Conservation (phyloP, 1,284 basidiomycete species). For the Mycosarcoma mackinlayi region DNA sequence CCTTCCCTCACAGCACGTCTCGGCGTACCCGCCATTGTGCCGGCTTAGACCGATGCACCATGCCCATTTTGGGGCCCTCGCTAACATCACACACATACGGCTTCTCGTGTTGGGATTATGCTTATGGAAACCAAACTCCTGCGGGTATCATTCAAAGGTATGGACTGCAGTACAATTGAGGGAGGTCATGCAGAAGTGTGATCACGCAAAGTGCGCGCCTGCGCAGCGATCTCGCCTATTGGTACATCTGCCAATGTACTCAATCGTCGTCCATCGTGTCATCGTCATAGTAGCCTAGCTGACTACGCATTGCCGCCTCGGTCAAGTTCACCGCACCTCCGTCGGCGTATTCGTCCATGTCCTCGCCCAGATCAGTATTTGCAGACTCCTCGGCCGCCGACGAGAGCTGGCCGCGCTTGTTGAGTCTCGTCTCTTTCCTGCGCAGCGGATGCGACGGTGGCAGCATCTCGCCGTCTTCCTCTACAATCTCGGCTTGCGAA, state of each 20-base stretch:
- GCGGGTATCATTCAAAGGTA: not conserved
- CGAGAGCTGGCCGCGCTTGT: conserved; percentile 23
- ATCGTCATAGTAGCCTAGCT: conserved; percentile 34
- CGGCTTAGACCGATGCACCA: no score
- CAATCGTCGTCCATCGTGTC: conserved; percentile 30
- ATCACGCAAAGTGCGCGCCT: not conserved
- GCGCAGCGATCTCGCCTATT: no score
- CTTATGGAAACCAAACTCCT: not conserved
- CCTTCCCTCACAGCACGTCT: no score
- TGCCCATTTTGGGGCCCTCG: no score
- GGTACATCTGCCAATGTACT: not conserved
- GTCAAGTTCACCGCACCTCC: conserved; percentile 17
- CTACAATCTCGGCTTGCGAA: conserved; percentile 32
- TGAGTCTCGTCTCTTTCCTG: conserved; percentile 29
- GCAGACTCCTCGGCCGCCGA: conserved; percentile 34
- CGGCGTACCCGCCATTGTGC: no score
- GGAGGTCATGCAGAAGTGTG: no score
- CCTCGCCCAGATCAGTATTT: conserved; percentile 40
- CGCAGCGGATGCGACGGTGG: conserved; percentile 44
- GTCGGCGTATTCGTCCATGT: conserved; percentile 39
- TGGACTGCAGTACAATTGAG: no score
- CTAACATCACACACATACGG: no score
- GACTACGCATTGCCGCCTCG: conserved; percentile 29
- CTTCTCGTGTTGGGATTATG: no score
- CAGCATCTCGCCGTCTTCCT: conserved; percentile 41